A percentile compares a stretch with the other conserved stretches of the same genome.
Conservation (phyloP, 441 rosid species). For the Populus trichocarpa region DNA sequence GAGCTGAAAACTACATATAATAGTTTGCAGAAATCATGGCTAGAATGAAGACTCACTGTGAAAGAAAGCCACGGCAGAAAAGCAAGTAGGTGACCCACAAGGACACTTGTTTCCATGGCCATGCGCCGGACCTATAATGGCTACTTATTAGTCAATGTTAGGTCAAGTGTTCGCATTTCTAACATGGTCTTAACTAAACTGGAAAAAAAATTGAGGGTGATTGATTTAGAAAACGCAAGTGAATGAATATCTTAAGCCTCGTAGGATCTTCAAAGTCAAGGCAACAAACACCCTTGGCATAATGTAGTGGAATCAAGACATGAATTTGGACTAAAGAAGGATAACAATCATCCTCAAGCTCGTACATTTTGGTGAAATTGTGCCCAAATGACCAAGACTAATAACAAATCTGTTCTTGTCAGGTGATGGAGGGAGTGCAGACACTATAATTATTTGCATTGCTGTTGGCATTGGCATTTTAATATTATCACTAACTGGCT, state of each 20-base stretch:
- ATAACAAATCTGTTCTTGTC: conserved; percentile 11
- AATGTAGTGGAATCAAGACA: too few species aligned
- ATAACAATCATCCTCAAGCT: too few species aligned
- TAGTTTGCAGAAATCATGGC: neutral
- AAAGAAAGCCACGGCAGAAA: neutral
- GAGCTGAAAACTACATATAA: neutral
- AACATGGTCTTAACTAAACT: neutral
- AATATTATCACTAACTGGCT: conserved; percentile 37
- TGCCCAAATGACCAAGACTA: neutral
- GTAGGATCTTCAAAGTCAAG: too few species aligned
- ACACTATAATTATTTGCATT: conserved; percentile 39
- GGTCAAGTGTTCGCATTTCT: neutral
- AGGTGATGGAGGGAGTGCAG: conserved; percentile 37
- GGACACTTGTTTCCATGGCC: neutral
- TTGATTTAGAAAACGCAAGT: too few species aligned
- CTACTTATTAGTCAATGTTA: neutral
- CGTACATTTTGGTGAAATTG: too few species aligned
- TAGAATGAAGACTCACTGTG: neutral
- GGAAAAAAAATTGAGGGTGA: too few species aligned
- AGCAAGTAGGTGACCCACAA: neutral
- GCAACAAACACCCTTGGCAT: too few species aligned
- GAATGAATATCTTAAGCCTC: too few species aligned
- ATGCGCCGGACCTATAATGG: neutral
- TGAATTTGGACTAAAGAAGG: too few species aligned
- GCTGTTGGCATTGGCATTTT: conserved; percentile 39